These are phyloP conservation scores for Colletotrichum australisinense DNA, from an alignment of 2,329 filamentous ascomycete species.

Conservation along the genomic window DNA sequence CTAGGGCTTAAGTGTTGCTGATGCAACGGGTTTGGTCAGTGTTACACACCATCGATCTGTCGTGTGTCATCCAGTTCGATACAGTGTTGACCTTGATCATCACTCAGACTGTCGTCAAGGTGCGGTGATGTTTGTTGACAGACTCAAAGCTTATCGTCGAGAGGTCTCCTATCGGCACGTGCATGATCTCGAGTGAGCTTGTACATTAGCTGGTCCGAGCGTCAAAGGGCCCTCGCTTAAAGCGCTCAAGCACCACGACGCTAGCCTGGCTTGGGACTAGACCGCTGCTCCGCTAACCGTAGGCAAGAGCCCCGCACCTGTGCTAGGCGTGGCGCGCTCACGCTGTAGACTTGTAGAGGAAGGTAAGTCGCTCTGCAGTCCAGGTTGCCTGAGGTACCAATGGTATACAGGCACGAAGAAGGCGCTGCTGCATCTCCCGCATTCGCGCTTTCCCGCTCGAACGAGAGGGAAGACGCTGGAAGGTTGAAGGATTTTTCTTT, in stretches of 20 bases:
- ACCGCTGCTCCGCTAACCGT: neutral
- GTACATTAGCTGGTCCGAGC: neutral
- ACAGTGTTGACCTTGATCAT: neutral
- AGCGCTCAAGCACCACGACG: neutral
- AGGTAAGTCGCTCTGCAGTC: constrained; percentile 9
- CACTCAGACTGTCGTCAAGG: neutral
- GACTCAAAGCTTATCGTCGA: neutral
- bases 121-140: neutral
- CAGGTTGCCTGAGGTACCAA: neutral
- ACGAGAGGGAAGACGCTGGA: constrained; percentile 26
- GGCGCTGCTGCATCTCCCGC: neutral
- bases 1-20: neutral
- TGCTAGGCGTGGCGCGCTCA: constrained; percentile 1
- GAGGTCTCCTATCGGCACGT: neutral
- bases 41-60: neutral
- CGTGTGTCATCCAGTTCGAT: neutral
- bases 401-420: neutral
- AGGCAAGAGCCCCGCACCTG: constrained; percentile 11
- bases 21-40: constrained; percentile 8
- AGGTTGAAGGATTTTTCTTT: constrained; percentile 22
- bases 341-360: constrained; percentile 1
- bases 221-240: neutral
- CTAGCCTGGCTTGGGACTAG: neutral
- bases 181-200: neutral
- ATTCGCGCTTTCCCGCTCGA: neutral